A percentile compares a stretch with the other conserved stretches of the same genome.
These are phyloP conservation scores for Warburgia ugandensis DNA, from an alignment of 164 flowering plant genomes.

Conservation along the genomic window DNA sequence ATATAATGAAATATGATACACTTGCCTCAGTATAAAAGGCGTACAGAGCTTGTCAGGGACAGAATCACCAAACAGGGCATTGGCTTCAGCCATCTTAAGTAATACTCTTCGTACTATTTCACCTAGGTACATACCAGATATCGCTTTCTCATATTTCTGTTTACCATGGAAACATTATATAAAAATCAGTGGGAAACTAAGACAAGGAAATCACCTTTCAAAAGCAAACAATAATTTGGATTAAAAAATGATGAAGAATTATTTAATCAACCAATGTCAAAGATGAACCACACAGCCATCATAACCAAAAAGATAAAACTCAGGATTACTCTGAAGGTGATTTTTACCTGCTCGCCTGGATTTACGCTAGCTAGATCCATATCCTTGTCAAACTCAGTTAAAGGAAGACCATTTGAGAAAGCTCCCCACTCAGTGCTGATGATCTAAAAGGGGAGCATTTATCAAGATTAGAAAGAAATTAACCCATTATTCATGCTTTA, in stretches of 20 bases:
- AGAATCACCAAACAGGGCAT: slow-evolving; percentile 46
- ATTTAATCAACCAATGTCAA: no score
- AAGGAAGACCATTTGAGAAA: slow-evolving; percentile 67
- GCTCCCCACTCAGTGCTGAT: slow-evolving; percentile 93
- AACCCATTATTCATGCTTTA: no score
- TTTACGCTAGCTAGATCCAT: slow-evolving; percentile 86
- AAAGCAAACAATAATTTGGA: no score
- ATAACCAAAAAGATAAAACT: no score
- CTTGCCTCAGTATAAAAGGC: slow-evolving; percentile 65
- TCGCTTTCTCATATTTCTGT: slow-evolving; percentile 86
- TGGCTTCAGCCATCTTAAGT: slow-evolving; percentile 53
- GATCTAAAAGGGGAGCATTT: slow-evolving; percentile 33
- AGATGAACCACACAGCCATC: no score
- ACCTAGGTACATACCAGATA: slow-evolving; percentile 94
- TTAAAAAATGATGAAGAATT: no score
- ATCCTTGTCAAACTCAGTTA: slow-evolving; percentile 60
- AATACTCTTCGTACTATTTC: slow-evolving; percentile 74
- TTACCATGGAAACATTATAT: not conserved
- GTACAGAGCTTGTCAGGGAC: slow-evolving; percentile 44
- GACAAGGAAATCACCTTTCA: not conserved
- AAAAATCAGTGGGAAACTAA: not conserved
- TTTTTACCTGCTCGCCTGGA: slow-evolving; percentile 85
- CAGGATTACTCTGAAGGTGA: no score
- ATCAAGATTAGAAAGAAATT: not conserved
- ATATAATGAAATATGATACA: not conserved